Percentiles rank a stretch among this genome's conserved stretches.
Conservation (phyloP, 176 grass and related monocot genomes). For the Triticum aestivum region DNA sequence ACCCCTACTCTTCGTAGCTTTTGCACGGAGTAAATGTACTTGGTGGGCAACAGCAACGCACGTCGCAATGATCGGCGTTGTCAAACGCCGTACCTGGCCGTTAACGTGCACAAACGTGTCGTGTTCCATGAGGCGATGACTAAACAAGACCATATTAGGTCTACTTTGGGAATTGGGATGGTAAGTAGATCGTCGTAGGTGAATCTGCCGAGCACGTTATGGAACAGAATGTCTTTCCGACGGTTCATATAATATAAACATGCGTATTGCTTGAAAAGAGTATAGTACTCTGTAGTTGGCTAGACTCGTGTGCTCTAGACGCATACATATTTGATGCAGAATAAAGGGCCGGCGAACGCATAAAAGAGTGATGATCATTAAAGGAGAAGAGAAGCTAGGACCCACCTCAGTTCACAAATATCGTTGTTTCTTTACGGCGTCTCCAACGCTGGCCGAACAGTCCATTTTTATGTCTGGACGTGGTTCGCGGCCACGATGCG, state of each 20-base stretch:
- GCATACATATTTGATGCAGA: neutral
- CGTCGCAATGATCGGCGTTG: neutral
- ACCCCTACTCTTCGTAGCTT: no score
- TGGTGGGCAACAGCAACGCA: neutral
- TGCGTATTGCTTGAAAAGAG: neutral
- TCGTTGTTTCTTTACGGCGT: no score
- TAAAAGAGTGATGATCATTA: neutral
- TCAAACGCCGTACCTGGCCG: slow-evolving; percentile 4
- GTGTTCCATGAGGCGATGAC: neutral
- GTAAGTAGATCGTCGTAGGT: neutral
- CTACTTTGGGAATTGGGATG: neutral
- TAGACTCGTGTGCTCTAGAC: neutral
- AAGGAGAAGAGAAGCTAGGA: neutral
- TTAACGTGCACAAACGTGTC: neutral
- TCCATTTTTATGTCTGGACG: no score
- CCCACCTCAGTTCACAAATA: neutral
- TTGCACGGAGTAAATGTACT: neutral
- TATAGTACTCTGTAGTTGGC: neutral
- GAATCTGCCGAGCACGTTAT: neutral
- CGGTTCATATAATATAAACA: neutral
- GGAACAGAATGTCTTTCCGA: neutral
- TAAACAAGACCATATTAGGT: neutral
- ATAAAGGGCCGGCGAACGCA: slow-evolving; percentile 21
- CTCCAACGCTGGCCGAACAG: no score
- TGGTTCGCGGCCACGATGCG: no score